Percentiles rank a stretch among this genome's conserved stretches.
Evolutionary conservation across 2,329 filamentous ascomycete genomes (phyloP).

Genomic region (Trichoderma arundinaceum): DNA sequence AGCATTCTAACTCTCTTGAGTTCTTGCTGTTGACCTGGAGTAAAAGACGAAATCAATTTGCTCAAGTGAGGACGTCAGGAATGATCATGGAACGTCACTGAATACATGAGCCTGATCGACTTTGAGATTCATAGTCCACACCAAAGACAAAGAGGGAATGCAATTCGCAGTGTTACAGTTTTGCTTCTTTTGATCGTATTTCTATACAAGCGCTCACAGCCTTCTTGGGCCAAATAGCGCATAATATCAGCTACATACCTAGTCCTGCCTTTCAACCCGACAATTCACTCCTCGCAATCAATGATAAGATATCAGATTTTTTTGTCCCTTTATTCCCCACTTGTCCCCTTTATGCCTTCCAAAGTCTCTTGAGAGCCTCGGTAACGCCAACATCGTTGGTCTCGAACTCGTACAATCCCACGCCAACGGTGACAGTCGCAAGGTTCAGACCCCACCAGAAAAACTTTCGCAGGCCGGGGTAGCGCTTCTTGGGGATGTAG

Average conservation of each 20-base stretch:
- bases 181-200: conserved; percentile 24
- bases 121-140: too few species aligned
- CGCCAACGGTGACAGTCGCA: conserved; percentile 78
- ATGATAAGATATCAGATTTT: conserved; percentile 7
- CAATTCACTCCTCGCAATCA: background rate
- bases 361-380: conserved; percentile 85
- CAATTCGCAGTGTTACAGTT: background rate
- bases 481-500: conserved; percentile 78
- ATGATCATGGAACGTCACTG: too few species aligned
- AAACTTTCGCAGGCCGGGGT: conserved; percentile 69
- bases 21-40: too few species aligned
- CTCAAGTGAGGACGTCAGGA: too few species aligned
- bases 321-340: background rate
- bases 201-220: conserved; percentile 34
- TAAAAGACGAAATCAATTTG: too few species aligned
- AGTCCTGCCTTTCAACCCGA: background rate
- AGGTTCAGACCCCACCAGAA: conserved; percentile 79
- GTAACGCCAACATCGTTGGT: conserved; percentile 97
- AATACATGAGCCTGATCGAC: background rate
- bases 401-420: conserved; percentile 97
- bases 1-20: too few species aligned
- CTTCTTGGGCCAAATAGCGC: conserved; percentile 15
- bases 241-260: conserved; percentile 21
- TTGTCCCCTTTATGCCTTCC: conserved; percentile 70
- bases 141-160: background rate